These are phyloP conservation scores for Staphylotrichum tortipilum DNA, from an alignment of 495 filamentous ascomycete genomes.

Conservation along the genomic window DNA sequence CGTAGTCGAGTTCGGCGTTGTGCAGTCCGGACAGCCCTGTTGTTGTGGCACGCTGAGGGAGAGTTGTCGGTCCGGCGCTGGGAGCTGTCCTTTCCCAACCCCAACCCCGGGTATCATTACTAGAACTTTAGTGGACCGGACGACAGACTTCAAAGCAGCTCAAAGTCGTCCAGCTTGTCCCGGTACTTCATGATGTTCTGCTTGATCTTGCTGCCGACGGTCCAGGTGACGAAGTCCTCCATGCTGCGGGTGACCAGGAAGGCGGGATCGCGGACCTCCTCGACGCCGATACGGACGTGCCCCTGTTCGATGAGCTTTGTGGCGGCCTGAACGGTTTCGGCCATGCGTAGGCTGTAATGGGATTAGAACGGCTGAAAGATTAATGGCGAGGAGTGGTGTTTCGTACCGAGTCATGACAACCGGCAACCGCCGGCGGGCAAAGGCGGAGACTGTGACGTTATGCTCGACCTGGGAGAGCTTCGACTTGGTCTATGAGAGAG, in stretches of 20 bases:
- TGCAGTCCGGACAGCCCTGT: too few species aligned
- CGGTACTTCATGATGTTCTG: conserved; percentile 85
- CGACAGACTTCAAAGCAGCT: conserved; percentile 52
- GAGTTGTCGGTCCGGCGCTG: too few species aligned
- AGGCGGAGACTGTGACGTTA: conserved; percentile 73
- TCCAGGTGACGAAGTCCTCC: conserved; percentile 98
- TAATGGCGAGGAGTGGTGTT: neutral
- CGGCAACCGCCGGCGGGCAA: conserved; percentile 69
- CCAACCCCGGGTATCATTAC: too few species aligned
- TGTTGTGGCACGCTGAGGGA: too few species aligned
- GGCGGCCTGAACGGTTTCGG: conserved; percentile 73
- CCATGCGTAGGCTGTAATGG: conserved; percentile 60
- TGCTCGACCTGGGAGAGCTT: conserved; percentile 80
- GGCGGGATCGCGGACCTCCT: conserved; percentile 80
- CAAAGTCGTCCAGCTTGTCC: conserved; percentile 94
- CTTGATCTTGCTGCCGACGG: conserved; percentile 94
- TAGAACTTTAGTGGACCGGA: neutral
- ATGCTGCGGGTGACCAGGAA: conserved; percentile 70
- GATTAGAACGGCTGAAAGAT: neutral
- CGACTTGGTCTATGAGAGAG: conserved; percentile 41
- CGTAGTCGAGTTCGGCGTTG: too few species aligned
- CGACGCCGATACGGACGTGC: conserved; percentile 86
- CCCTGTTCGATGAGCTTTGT: conserved; percentile 89
- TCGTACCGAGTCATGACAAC: conserved; percentile 57
- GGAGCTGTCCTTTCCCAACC: too few species aligned